These are phyloP conservation scores for Ceriops decandra DNA, from an alignment of 345 rosid genomes.

Conservation along the genomic window DNA sequence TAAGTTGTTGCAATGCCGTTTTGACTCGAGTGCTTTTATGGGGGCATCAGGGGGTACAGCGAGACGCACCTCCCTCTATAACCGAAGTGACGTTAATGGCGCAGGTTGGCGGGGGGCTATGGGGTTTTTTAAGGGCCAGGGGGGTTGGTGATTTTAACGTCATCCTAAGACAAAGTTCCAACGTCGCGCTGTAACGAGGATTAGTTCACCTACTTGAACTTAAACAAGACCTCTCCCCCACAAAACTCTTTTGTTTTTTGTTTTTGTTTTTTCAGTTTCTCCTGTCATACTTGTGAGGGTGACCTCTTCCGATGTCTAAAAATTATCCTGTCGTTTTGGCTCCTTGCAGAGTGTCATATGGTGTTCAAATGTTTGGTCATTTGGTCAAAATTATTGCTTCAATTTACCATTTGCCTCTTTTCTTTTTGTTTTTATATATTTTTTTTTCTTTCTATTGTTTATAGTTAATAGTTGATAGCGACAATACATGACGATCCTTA, in stretches of 20 bases:
- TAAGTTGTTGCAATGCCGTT: not conserved
- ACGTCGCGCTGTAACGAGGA: conserved; percentile 17
- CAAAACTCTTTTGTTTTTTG: not conserved
- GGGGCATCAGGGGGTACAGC: conserved; percentile 20
- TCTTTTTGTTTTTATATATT: no score
- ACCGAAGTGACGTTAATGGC: conserved; percentile 26
- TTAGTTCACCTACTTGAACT: conserved; percentile 46
- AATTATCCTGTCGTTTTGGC: not conserved
- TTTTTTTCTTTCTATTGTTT: not conserved
- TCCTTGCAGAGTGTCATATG: no score
- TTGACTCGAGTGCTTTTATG: not conserved
- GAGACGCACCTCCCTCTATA: conserved; percentile 26
- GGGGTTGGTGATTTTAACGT: not conserved
- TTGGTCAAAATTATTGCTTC: not conserved
- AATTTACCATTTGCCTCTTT: not conserved
- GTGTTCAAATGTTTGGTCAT: not conserved
- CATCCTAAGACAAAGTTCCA: not conserved
- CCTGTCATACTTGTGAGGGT: not conserved
- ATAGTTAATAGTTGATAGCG: not conserved
- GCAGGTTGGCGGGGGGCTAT: conserved; percentile 26
- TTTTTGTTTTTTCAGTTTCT: no score
- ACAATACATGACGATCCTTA: not conserved
- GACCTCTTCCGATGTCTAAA: not conserved
- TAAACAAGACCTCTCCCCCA: not conserved
- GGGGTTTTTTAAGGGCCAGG: no score